These are phyloP conservation scores for Spathaspora hagerdaliae DNA, from an alignment of 805 yeast genomes.

Conservation along the genomic window DNA sequence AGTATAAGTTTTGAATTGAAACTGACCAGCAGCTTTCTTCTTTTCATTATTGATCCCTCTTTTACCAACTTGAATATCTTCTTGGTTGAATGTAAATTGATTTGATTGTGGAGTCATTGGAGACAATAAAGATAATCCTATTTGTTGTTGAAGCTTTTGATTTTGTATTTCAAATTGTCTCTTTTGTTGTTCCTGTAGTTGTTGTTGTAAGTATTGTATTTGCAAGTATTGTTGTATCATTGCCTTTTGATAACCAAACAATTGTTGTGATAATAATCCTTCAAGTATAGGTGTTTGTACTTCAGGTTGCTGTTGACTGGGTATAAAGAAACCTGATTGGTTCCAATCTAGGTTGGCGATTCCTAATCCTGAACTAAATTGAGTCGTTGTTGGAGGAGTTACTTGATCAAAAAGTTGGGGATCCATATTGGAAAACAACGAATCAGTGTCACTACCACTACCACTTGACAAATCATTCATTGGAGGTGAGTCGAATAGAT, in stretches of 20 bases:
- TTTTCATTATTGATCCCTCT: slow-evolving; percentile 2
- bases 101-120: slow-evolving; percentile 5
- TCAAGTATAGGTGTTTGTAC: slow-evolving; percentile 7
- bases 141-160: slow-evolving; percentile 2
- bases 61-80: slow-evolving; percentile 2
- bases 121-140: background rate
- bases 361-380: slow-evolving; percentile 23
- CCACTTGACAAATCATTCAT: background rate
- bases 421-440: background rate
- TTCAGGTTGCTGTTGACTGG: slow-evolving; percentile 2
- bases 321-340: slow-evolving; percentile 5
- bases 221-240: slow-evolving; percentile 22
- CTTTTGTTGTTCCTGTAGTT: slow-evolving; percentile 20
- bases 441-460: background rate
- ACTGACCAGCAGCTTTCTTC: slow-evolving; percentile 10
- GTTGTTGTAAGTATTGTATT: slow-evolving; percentile 17
- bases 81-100: slow-evolving; percentile 3
- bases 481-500: background rate
- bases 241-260: slow-evolving; percentile 15
- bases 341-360: slow-evolving; percentile 22
- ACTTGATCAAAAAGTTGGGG: background rate
- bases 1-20: slow-evolving; percentile 17
- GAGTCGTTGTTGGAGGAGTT: background rate
- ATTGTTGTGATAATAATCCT: slow-evolving; percentile 7
- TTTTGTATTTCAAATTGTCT: slow-evolving; percentile 8